A percentile compares a stretch with the other conserved stretches of the same genome.
Conservation (phyloP, 176 grass and related monocot species). For the Chrysopogon serrulatus region DNA sequence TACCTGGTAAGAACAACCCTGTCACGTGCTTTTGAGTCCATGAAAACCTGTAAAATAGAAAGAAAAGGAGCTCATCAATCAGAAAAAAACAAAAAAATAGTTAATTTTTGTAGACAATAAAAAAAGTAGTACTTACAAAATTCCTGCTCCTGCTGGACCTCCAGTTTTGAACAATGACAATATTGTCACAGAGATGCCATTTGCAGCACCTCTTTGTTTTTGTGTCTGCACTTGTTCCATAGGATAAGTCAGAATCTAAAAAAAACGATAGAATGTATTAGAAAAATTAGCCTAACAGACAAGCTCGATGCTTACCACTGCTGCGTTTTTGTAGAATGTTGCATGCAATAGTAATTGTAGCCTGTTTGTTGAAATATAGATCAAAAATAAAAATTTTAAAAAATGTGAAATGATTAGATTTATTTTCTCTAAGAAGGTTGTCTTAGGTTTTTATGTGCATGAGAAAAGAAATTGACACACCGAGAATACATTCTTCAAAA, state of each 20-base stretch:
- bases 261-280: background rate
- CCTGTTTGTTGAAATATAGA: slow-evolving; percentile 40
- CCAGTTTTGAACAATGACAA: slow-evolving; percentile 47
- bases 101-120: background rate
- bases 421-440: background rate
- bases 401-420: background rate
- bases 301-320: slow-evolving; percentile 38
- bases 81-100: background rate
- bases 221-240: slow-evolving; percentile 37
- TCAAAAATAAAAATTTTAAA: background rate
- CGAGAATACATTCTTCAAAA: slow-evolving; percentile 44
- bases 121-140: slow-evolving; percentile 48
- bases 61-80: background rate
- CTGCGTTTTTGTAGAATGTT: slow-evolving; percentile 61
- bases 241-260: slow-evolving; percentile 3
- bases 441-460: background rate
- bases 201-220: slow-evolving; percentile 65
- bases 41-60: slow-evolving; percentile 25
- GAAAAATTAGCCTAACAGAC: background rate
- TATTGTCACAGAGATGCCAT: slow-evolving; percentile 63
- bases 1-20: slow-evolving; percentile 37
- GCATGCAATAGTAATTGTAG: slow-evolving; percentile 50
- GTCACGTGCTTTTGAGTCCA: slow-evolving; percentile 49
- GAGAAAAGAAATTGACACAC: slow-evolving; percentile 26
- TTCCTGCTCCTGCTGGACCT: slow-evolving; percentile 53